These are phyloP conservation scores for Panicum hallii DNA, from an alignment of 202 grass and related monocot genomes.

Conservation along the genomic window DNA sequence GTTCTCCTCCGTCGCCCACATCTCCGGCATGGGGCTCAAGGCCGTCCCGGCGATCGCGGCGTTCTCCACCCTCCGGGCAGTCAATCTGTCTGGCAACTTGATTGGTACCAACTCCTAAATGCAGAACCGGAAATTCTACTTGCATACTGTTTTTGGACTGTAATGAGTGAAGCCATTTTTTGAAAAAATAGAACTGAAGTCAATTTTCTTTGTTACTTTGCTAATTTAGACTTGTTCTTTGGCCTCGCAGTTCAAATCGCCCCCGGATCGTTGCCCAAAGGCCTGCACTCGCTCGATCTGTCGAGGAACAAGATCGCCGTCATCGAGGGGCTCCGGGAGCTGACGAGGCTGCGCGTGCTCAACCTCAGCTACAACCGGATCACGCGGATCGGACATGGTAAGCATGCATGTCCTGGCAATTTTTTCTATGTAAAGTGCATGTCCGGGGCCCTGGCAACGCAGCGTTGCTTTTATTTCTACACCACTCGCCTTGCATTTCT, in stretches of 20 bases:
- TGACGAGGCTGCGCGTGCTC: slow-evolving; percentile 83
- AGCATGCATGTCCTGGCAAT: slow-evolving; percentile 7
- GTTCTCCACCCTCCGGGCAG: slow-evolving; percentile 76
- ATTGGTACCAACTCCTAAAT: slow-evolving; percentile 55
- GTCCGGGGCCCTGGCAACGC: not conserved
- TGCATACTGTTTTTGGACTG: not conserved
- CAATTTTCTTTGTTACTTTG: not conserved
- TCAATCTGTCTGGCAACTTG: slow-evolving; percentile 91
- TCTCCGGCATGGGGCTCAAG: slow-evolving; percentile 82
- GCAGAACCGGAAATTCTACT: not conserved
- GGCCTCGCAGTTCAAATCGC: slow-evolving; percentile 58
- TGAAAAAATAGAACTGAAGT: no score
- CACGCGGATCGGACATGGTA: slow-evolving; percentile 84
- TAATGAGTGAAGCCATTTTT: not conserved
- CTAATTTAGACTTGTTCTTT: not conserved
- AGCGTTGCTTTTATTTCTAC: no score
- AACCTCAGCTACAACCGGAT: slow-evolving; percentile 96
- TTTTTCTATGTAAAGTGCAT: not conserved
- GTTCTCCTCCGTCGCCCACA: slow-evolving; percentile 67
- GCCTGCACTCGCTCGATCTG: slow-evolving; percentile 76
- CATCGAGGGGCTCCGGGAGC: slow-evolving; percentile 83
- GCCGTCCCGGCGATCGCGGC: slow-evolving; percentile 66
- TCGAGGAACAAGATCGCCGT: slow-evolving; percentile 83
- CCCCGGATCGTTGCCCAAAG: slow-evolving; percentile 76
- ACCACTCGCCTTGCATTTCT: not conserved